Evolutionary conservation across 306 rosid species (phyloP).

Genomic region (Macrotyloma uniflorum): DNA sequence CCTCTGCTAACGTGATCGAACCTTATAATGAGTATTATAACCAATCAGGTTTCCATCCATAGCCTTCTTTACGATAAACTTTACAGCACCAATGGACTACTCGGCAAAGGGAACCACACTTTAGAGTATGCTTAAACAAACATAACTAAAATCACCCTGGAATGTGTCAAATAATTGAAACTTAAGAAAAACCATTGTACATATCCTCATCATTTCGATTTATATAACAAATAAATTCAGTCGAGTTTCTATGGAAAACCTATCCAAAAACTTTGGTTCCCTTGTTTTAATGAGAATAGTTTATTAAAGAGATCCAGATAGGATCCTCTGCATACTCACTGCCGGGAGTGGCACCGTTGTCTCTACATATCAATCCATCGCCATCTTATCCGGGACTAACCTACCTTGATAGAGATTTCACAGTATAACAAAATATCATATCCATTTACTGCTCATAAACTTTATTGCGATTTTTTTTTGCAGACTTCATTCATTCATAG

Average conservation of each 20-base stretch:
- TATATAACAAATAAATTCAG: background rate
- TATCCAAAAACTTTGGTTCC: background rate
- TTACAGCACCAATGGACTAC: background rate
- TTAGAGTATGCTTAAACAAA: background rate
- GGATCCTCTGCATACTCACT: background rate
- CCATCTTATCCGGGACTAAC: background rate
- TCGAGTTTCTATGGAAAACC: background rate
- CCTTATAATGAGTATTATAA: background rate
- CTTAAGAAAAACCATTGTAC: background rate
- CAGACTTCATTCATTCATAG: background rate
- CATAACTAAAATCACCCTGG: background rate
- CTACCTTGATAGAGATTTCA: slow-evolving; percentile 13
- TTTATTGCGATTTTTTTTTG: background rate
- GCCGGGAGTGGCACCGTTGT: background rate
- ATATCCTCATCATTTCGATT: background rate
- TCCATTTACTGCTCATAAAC: background rate
- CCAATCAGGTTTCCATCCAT: background rate
- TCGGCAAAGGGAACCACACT: background rate
- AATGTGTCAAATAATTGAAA: slow-evolving; percentile 1
- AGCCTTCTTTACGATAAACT: slow-evolving; percentile 5
- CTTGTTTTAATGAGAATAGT: background rate
- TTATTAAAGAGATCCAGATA: background rate
- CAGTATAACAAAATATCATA: background rate
- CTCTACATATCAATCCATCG: background rate
- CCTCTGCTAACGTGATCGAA: background rate